Base-by-base conservation (phyloP, 352 stramenopile genomes). In the Stephanocyclus meneghinianus region DNA sequence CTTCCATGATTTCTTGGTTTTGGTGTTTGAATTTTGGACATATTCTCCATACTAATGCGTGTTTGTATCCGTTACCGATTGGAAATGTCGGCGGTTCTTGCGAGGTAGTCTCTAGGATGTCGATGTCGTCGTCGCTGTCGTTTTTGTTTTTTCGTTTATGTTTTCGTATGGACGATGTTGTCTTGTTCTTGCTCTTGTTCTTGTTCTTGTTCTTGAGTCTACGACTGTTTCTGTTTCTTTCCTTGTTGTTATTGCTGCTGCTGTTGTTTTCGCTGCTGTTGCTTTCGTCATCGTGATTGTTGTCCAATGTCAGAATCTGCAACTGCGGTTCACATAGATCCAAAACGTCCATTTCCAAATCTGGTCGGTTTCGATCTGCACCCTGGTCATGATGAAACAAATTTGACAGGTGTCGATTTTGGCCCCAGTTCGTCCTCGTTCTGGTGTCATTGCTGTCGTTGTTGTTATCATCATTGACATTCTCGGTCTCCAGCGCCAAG, bases 1-100 rank as follows among this genome's bases (percentile, higher is more conserved):
- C 62, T 60, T 71, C 62, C 62, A 71, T 71, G 11, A 71, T 48
- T 48, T 71, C 62, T 71, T 61, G 45, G 15, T 60, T 37, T 47
- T 71, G 62, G 44, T 42, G 35, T 7, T n/a, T 21, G 8, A 71
- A 60, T 8, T 21, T 47, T 4, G 62, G 62, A 21, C 62, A 71
- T 11, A 60, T 50, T n/a, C 37, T 59, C 62, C 62, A 71, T 26
- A 60, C 29, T 1, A 71, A 21, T 2, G 62, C 30, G 29, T 71
- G 50, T 4, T 10, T 48, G 29, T 71, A 71, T 30, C 62, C 62
- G 7, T 35, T 29, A 26, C 47, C 47, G 9, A 61, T 62, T 2
- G 11, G 21, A n/a, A 62, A 40, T 13, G 53, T 44, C 3, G 53
- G 29, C 13, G 29, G 2, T 6, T 30, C 18, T 59, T n/a, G 8